A percentile compares a stretch with the other conserved stretches of the same genome.
Evolutionary conservation across 2,329 filamentous ascomycete genomes (phyloP).

Genomic region (Fusarium goolgardi): DNA sequence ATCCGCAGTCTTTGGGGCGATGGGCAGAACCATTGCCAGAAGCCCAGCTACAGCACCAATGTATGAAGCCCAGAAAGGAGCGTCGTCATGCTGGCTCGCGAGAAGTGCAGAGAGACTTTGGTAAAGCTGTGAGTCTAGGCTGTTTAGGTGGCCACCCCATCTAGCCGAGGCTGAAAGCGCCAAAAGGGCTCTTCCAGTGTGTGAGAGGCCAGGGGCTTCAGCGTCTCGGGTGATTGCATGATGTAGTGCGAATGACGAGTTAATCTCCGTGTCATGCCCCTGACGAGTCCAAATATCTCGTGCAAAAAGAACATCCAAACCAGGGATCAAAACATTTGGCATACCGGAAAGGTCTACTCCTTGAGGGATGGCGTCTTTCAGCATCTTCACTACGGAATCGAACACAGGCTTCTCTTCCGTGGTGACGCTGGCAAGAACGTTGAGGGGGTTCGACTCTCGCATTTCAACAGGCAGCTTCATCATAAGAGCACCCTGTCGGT

Average conservation of each 20-base stretch:
- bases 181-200: slow-evolving; percentile 76
- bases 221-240: slow-evolving; percentile 76
- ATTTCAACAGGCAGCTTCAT: slow-evolving; percentile 70
- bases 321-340: slow-evolving; percentile 57
- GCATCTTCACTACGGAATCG: slow-evolving; percentile 52
- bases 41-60: slow-evolving; percentile 61
- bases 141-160: slow-evolving; percentile 73
- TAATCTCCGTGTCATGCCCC: slow-evolving; percentile 62
- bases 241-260: slow-evolving; percentile 78
- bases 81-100: slow-evolving; percentile 51
- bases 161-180: slow-evolving; percentile 78
- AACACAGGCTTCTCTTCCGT: slow-evolving; percentile 48
- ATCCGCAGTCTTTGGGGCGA: slow-evolving; percentile 53
- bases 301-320: slow-evolving; percentile 60
- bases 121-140: slow-evolving; percentile 59
- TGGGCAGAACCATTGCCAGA: slow-evolving; percentile 57
- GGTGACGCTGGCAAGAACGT: slow-evolving; percentile 49
- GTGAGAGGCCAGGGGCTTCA: slow-evolving; percentile 77
- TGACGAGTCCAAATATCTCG: slow-evolving; percentile 63
- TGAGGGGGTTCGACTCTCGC: slow-evolving; percentile 74
- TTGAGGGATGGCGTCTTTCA: slow-evolving; percentile 58
- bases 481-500: slow-evolving; percentile 85
- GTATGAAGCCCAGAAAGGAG: slow-evolving; percentile 66
- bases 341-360: slow-evolving; percentile 51
- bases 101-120: slow-evolving; percentile 58